Conservation (phyloP, 192 early-diverging fungal species). For the Podochytrium sp. region DNA sequence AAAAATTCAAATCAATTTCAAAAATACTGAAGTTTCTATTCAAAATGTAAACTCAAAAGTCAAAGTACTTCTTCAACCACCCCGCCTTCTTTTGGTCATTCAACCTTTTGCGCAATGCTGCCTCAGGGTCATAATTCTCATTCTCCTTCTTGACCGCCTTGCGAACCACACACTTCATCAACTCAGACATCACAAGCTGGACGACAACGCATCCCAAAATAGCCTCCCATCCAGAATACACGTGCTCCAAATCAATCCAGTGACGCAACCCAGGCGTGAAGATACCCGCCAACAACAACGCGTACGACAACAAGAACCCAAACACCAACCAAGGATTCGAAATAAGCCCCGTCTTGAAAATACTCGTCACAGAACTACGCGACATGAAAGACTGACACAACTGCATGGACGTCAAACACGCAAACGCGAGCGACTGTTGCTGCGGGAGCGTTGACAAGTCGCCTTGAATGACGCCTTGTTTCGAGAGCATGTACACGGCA, state of each 20-base stretch:
- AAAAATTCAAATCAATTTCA: too few relatives aligned
- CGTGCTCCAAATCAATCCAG: slow-evolving; percentile 41
- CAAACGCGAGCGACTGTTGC: slow-evolving; percentile 72
- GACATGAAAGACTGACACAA: slow-evolving; percentile 87
- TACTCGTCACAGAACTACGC: slow-evolving; percentile 67
- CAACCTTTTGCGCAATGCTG: not conserved
- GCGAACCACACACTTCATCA: slow-evolving; percentile 42
- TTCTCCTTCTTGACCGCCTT: not conserved
- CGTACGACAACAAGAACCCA: slow-evolving; percentile 73
- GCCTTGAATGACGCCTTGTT: slow-evolving; percentile 28
- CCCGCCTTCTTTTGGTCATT: not conserved
- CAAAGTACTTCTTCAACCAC: too few relatives aligned
- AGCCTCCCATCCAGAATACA: slow-evolving; percentile 50
- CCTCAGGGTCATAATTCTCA: not conserved
- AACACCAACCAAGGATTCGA: slow-evolving; percentile 83
- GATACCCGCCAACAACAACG: slow-evolving; percentile 73
- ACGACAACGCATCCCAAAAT: slow-evolving; percentile 44
- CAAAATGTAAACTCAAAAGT: too few relatives aligned
- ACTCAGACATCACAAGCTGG: slow-evolving; percentile 49
- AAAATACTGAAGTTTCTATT: too few relatives aligned
- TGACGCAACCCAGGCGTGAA: slow-evolving; percentile 68
- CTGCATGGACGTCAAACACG: slow-evolving; percentile 84
- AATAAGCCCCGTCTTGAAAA: slow-evolving; percentile 76
- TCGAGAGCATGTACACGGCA: slow-evolving; percentile 35
- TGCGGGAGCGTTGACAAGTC: slow-evolving; percentile 36